Conservation (phyloP, 352 stramenopile species). For the Pseudoperonospora humuli region DNA sequence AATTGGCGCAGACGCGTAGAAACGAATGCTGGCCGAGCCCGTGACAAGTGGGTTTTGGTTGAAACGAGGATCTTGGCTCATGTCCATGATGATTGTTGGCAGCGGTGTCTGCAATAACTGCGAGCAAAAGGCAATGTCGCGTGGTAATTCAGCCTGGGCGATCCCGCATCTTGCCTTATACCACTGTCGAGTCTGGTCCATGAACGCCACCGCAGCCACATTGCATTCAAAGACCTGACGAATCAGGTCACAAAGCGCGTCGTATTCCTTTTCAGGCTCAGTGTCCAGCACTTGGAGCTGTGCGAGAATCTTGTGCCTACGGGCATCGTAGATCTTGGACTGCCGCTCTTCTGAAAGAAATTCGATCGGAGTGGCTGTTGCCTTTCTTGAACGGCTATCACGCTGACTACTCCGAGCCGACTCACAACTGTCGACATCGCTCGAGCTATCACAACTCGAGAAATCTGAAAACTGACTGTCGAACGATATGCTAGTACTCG, state of each 20-base stretch:
- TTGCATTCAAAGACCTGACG: conserved; percentile 54
- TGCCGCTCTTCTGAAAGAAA: conserved; percentile 39
- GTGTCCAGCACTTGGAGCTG: conserved; percentile 55
- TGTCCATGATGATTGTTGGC: conserved; percentile 82
- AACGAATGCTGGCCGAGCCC: conserved; percentile 85
- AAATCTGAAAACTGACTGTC: conserved; percentile 39
- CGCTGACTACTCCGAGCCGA: conserved; percentile 7
- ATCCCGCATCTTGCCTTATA: conserved; percentile 69
- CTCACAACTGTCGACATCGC: conserved; percentile 23
- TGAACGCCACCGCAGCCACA: conserved; percentile 76
- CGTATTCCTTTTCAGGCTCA: conserved; percentile 47
- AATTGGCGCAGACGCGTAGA: conserved; percentile 87
- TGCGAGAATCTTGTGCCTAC: conserved; percentile 38
- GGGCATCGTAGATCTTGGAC: conserved; percentile 41
- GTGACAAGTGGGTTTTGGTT: conserved; percentile 83
- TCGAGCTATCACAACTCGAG: conserved; percentile 27
- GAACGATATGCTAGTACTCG: conserved; percentile 26
- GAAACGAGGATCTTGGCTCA: conserved; percentile 84
- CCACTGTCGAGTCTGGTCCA: conserved; percentile 72
- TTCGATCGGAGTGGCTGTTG: conserved; percentile 29
- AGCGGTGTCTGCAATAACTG: conserved; percentile 54
- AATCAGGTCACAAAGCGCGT: conserved; percentile 74
- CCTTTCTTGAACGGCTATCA: conserved; percentile 5
- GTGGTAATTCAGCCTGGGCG: conserved; percentile 66
- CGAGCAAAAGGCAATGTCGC: conserved; percentile 75